These are phyloP conservation scores for Tolypocladium tropicale DNA, from an alignment of 2,329 filamentous ascomycete species.

Conservation along the genomic window DNA sequence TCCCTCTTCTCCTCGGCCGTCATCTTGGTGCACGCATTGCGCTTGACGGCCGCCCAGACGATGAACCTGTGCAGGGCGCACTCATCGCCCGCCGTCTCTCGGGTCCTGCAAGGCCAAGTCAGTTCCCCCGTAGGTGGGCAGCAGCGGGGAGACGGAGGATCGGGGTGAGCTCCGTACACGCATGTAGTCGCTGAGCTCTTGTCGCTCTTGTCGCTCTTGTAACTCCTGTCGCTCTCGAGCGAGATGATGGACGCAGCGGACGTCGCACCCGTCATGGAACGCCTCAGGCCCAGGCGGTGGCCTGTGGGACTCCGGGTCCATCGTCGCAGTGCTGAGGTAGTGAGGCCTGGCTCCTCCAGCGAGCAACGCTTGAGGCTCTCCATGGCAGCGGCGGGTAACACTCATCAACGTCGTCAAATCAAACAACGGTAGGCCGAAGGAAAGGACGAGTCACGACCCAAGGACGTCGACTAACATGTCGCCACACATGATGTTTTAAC, in stretches of 20 bases:
- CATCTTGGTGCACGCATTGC: slow-evolving; percentile 39
- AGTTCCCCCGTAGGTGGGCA: not conserved
- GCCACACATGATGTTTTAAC: not conserved
- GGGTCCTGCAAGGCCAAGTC: slow-evolving; percentile 22
- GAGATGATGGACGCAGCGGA: slow-evolving; percentile 3
- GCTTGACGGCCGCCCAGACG: slow-evolving; percentile 45
- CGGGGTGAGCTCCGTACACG: slow-evolving; percentile 2
- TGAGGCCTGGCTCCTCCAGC: slow-evolving; percentile 6
- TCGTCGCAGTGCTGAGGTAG: slow-evolving; percentile 5
- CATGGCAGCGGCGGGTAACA: slow-evolving; percentile 2
- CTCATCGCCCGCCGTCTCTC: slow-evolving; percentile 34
- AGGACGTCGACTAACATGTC: not conserved
- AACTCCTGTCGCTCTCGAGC: slow-evolving; percentile 4
- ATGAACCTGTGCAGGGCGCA: slow-evolving; percentile 45
- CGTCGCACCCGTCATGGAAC: slow-evolving; percentile 1
- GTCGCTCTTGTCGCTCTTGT: not conserved
- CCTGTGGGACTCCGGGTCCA: slow-evolving; percentile 5
- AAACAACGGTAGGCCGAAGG: not conserved
- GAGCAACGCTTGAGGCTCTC: slow-evolving; percentile 4
- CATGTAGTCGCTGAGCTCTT: slow-evolving; percentile 2
- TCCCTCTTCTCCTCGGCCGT: slow-evolving; percentile 35
- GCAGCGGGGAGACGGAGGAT: not conserved
- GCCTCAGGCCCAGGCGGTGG: slow-evolving; percentile 5
- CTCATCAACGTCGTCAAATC: not conserved
- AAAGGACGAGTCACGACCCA: not conserved